phyloP scores from a whole-genome alignment of 768 basidiomycete species.

The Panaeolus cyanescens region DNA sequence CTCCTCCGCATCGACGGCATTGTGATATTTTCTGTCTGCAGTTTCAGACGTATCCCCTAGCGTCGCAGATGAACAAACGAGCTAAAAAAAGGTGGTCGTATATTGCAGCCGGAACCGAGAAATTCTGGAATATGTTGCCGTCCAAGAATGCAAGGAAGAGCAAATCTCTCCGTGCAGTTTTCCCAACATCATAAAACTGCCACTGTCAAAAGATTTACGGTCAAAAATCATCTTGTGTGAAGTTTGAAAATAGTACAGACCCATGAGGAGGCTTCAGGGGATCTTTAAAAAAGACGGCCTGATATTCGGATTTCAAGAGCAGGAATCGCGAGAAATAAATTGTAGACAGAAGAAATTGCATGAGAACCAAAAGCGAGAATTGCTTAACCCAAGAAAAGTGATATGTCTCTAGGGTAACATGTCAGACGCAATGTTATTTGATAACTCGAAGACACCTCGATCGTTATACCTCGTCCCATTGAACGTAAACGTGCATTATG shows the following conservation, averaged over 20 bases:
- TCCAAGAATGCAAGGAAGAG: too few species aligned
- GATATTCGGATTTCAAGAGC: background rate
- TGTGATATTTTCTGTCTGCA: background rate
- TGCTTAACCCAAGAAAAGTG: too few species aligned
- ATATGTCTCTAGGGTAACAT: too few species aligned
- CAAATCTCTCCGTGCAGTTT: too few species aligned
- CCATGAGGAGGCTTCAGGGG: background rate
- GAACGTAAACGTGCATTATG: too few species aligned
- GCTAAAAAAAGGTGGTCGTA: background rate
- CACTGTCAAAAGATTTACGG: background rate
- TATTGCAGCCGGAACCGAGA: background rate
- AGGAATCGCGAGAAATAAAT: background rate
- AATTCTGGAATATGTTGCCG: too few species aligned
- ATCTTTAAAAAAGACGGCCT: background rate
- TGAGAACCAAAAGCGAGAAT: background rate
- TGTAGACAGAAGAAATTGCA: background rate
- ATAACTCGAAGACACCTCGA: too few species aligned
- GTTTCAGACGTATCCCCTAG: background rate
- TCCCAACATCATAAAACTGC: too few species aligned
- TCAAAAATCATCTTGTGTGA: background rate
- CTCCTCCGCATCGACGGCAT: background rate
- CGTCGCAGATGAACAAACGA: background rate
- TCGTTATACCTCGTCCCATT: too few species aligned
- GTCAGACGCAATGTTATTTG: too few species aligned
- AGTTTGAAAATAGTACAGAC: background rate